These are phyloP conservation scores for Myxozyma udenii DNA, from an alignment of 805 yeast genomes.

Conservation along the genomic window DNA sequence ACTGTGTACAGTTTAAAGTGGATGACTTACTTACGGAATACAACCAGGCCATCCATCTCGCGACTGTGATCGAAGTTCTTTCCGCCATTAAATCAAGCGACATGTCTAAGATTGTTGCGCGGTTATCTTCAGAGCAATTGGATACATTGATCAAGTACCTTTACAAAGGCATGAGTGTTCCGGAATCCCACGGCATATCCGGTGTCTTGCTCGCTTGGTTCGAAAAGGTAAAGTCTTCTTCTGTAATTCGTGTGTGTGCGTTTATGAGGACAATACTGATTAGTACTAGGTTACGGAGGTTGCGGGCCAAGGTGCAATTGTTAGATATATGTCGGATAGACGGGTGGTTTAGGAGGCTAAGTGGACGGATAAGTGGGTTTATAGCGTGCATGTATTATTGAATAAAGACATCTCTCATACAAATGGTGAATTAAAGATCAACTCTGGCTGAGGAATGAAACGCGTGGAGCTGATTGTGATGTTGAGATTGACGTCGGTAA, in stretches of 20 bases:
- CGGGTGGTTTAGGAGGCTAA: conserved; percentile 55
- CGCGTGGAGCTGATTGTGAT: not conserved
- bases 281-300: conserved; percentile 56
- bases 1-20: not conserved
- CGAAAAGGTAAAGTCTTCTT: conserved; percentile 52
- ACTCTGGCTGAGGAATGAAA: not conserved
- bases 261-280: not conserved
- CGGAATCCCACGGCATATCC: conserved; percentile 56
- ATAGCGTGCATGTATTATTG: too few species aligned
- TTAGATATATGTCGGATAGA: conserved; percentile 81
- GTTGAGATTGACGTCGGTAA: not conserved
- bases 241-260: not conserved
- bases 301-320: conserved; percentile 86
- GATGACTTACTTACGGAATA: not conserved
- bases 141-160: conserved; percentile 78
- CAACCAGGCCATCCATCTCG: conserved; percentile 44
- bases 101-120: conserved; percentile 57
- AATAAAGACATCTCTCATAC: not conserved
- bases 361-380: too few species aligned
- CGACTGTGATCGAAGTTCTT: conserved; percentile 66
- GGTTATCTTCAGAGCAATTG: conserved; percentile 61
- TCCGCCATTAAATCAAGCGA: conserved; percentile 66
- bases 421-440: not conserved
- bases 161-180: conserved; percentile 77
- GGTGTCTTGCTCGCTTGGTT: conserved; percentile 87